phyloP scores from a whole-genome alignment of 257 asterid species.

The Rehmannia glutinosa region DNA sequence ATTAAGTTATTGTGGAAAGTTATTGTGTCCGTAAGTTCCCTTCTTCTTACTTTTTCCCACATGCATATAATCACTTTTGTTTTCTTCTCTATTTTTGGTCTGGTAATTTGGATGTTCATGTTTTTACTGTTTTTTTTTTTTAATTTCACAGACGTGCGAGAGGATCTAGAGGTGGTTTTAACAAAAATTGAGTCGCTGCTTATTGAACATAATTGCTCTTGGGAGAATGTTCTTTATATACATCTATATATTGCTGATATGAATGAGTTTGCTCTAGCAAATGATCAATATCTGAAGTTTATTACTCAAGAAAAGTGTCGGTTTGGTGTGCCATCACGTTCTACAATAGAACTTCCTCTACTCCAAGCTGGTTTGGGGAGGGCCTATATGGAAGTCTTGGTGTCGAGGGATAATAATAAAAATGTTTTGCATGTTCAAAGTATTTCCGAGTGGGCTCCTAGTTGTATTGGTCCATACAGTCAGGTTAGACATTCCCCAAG shows the following conservation, averaged over 20 bases:
- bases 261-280: slow-evolving; percentile 67
- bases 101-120: slow-evolving; percentile 4
- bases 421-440: slow-evolving; percentile 95
- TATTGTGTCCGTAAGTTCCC: background rate
- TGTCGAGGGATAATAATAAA: slow-evolving; percentile 61
- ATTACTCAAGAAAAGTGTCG: slow-evolving; percentile 89
- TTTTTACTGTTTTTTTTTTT: slow-evolving; percentile 8
- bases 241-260: slow-evolving; percentile 83
- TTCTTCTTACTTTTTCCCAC: background rate
- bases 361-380: slow-evolving; percentile 75
- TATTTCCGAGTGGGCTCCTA: slow-evolving; percentile 98
- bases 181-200: slow-evolving; percentile 61
- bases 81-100: background rate
- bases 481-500: slow-evolving; percentile 54
- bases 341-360: slow-evolving; percentile 92
- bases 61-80: slow-evolving; percentile 1
- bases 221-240: slow-evolving; percentile 90
- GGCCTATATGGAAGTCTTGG: slow-evolving; percentile 86
- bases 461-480: slow-evolving; percentile 98
- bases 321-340: slow-evolving; percentile 94
- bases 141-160: slow-evolving; percentile 53
- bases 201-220: slow-evolving; percentile 48
- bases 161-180: slow-evolving; percentile 64
- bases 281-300: slow-evolving; percentile 73
- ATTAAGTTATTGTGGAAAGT: slow-evolving; percentile 4